Evolutionary conservation across 129 eudicot genomes (phyloP).

Genomic region (Oenanthe sinensis): DNA sequence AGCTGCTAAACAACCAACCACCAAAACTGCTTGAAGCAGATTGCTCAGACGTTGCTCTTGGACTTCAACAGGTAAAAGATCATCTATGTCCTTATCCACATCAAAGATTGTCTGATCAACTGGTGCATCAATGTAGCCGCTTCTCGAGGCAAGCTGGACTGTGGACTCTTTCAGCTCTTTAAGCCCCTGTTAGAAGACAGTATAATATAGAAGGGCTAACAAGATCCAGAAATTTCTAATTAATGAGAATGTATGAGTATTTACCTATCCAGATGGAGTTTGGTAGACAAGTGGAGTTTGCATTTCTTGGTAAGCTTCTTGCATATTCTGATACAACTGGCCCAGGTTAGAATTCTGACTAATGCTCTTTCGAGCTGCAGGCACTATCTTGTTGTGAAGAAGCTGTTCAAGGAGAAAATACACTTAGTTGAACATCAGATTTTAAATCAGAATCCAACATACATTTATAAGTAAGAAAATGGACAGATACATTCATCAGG

Average conservation of each 20-base stretch:
- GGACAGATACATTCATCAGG: background rate
- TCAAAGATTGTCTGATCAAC: constrained; percentile 78
- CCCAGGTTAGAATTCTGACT: constrained; percentile 58
- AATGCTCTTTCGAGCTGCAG: constrained; percentile 75
- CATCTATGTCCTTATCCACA: constrained; percentile 82
- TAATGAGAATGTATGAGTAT: constrained; percentile 5
- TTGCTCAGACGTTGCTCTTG: constrained; percentile 92
- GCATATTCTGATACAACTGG: constrained; percentile 67
- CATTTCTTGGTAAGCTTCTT: constrained; percentile 72
- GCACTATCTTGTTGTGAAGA: constrained; percentile 74
- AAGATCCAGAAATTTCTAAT: background rate
- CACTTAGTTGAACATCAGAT: background rate
- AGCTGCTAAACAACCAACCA: constrained; percentile 78
- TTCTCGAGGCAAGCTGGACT: constrained; percentile 55
- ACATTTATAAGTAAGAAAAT: background rate
- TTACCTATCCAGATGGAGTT: constrained; percentile 74
- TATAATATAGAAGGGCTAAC: background rate
- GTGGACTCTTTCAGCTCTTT: constrained; percentile 92
- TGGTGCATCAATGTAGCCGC: constrained; percentile 72
- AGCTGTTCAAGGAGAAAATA: constrained; percentile 42
- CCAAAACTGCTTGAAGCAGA: constrained; percentile 78
- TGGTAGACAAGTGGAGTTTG: constrained; percentile 94
- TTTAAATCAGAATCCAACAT: constrained; percentile 7
- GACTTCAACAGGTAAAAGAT: constrained; percentile 85
- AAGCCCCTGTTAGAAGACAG: constrained; percentile 45